phyloP scores from a whole-genome alignment of 768 basidiomycete species.

The Russula compacta region DNA sequence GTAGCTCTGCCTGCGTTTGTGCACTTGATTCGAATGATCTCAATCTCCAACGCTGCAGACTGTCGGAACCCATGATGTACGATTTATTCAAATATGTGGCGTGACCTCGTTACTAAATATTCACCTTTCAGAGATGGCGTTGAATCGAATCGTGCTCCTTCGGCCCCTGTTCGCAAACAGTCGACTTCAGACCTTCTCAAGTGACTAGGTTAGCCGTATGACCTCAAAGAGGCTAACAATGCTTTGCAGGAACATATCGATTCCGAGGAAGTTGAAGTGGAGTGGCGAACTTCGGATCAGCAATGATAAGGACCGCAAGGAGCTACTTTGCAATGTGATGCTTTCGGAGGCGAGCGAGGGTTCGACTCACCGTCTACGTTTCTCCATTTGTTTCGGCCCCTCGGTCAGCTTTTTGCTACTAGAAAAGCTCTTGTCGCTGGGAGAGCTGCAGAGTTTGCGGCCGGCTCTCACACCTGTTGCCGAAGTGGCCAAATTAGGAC shows the following conservation, averaged over 20 bases:
- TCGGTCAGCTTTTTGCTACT: conserved; percentile 36
- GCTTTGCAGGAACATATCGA: conserved; percentile 29
- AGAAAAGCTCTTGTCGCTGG: conserved; percentile 38
- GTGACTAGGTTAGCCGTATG: neutral
- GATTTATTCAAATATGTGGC: neutral
- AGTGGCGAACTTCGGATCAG: conserved; percentile 43
- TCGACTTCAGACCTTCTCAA: conserved; percentile 22
- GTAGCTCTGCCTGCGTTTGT: conserved; percentile 9
- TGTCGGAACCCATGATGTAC: conserved; percentile 13
- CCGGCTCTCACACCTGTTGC: conserved; percentile 40
- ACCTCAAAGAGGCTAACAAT: conserved; percentile 3
- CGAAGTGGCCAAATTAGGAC: conserved; percentile 45
- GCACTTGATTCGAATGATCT: neutral
- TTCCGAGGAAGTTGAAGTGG: conserved; percentile 60
- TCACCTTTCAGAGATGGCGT: neutral
- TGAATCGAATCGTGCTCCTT: neutral
- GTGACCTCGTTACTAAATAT: neutral
- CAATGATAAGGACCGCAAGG: conserved; percentile 28
- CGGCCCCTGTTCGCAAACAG: conserved; percentile 19
- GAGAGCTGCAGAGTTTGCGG: conserved; percentile 40
- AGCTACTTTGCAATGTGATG: conserved; percentile 40
- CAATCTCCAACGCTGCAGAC: neutral
- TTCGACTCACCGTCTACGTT: conserved; percentile 34
- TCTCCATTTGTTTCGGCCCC: conserved; percentile 38
- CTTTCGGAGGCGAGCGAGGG: conserved; percentile 39